Conservation (phyloP, 306 rosid species). For the Acacia acuminata region DNA sequence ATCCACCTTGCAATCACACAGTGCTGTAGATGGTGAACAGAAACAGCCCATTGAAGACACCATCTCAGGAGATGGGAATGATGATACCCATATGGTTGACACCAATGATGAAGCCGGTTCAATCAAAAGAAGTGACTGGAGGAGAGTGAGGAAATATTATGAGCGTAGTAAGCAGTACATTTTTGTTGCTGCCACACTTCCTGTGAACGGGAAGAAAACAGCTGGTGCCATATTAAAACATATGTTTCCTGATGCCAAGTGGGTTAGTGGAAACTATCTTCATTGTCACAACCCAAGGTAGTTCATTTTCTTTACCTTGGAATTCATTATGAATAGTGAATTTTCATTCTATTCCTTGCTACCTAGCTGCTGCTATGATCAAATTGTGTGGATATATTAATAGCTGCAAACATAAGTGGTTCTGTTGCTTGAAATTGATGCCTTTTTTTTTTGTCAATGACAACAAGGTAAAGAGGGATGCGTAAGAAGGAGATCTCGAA, state of each 20-base stretch:
- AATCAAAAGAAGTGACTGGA: conserved; percentile 59
- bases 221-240: conserved; percentile 79
- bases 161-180: conserved; percentile 88
- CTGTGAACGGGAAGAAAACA: conserved; percentile 92
- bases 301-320: conserved; percentile 11
- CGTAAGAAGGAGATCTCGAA: conserved; percentile 1
- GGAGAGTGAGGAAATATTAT: conserved; percentile 75
- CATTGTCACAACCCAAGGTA: conserved; percentile 97
- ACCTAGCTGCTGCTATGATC: conserved; percentile 22
- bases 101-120: conserved; percentile 42
- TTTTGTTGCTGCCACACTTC: conserved; percentile 98
- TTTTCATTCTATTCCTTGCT: conserved; percentile 25
- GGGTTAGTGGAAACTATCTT: conserved; percentile 93
- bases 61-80: conserved; percentile 56
- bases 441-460: not conserved
- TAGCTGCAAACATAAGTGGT: conserved; percentile 16
- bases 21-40: conserved; percentile 52
- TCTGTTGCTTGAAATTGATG: not conserved
- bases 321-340: not conserved
- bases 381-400: conserved; percentile 10
- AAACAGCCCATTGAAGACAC: conserved; percentile 44
- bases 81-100: conserved; percentile 34
- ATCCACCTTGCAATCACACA: conserved; percentile 43
- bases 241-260: conserved; percentile 81
- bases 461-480: not conserved